A percentile compares a stretch with the other conserved stretches of the same genome.
These are phyloP conservation scores for Selaginella tamariscina DNA, from an alignment of 75 land plant species.

Conservation along the genomic window DNA sequence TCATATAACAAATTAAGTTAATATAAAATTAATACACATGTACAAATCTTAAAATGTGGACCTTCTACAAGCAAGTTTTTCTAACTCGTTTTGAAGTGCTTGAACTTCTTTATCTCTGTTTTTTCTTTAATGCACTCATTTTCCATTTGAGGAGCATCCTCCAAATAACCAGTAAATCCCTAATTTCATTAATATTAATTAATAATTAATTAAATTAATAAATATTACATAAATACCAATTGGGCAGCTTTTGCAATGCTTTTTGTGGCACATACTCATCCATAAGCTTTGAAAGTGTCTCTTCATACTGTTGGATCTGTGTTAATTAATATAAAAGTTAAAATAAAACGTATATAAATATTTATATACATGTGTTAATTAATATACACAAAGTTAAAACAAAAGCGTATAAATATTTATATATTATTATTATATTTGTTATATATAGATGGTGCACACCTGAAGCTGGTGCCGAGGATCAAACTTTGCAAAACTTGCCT, in stretches of 20 bases:
- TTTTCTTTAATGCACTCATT: neutral
- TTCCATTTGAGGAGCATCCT: neutral
- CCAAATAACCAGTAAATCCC: neutral
- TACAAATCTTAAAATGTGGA: neutral
- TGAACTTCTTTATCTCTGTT: neutral
- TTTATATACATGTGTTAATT: too few species aligned
- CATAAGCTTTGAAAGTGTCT: neutral
- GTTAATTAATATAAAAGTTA: neutral
- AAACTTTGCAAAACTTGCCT: neutral
- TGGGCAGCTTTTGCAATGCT: neutral
- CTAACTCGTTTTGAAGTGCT: neutral
- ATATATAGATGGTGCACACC: too few species aligned
- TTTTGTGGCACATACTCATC: neutral
- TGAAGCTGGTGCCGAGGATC: neutral
- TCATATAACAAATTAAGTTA: too few species aligned
- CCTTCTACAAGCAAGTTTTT: neutral
- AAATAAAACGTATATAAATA: neutral
- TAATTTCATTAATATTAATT: neutral
- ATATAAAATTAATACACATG: too few species aligned
- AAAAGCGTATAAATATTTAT: too few species aligned
- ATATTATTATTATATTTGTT: too few species aligned
- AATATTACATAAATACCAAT: too few species aligned
- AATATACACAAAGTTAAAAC: too few species aligned
- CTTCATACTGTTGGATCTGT: neutral
- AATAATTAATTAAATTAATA: too few species aligned